phyloP scores from a whole-genome alignment of 2,329 filamentous ascomycete genomes.

The Beauveria caledonica region DNA sequence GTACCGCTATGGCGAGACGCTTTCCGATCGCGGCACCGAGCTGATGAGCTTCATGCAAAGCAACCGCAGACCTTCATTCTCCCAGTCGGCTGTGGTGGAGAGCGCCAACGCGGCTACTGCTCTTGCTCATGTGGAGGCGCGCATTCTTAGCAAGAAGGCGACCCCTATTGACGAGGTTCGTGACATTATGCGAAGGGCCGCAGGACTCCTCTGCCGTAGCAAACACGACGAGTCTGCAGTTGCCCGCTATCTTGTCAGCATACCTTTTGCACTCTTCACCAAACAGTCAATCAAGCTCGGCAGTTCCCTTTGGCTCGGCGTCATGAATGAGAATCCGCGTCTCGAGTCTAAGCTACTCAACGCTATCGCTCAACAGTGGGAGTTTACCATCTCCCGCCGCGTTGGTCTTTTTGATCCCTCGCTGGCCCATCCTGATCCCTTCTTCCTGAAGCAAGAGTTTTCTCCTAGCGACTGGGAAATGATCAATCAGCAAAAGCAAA shows the following conservation, averaged over 20 bases:
- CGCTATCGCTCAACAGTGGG: slow-evolving; percentile 87
- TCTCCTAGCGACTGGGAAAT: slow-evolving; percentile 77
- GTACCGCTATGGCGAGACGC: slow-evolving; percentile 77
- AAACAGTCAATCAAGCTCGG: slow-evolving; percentile 94
- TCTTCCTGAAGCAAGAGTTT: slow-evolving; percentile 86
- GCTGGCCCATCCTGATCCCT: slow-evolving; percentile 73
- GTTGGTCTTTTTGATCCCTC: slow-evolving; percentile 72
- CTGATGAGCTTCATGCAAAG: slow-evolving; percentile 54
- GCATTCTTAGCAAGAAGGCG: slow-evolving; percentile 58
- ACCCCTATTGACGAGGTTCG: slow-evolving; percentile 69
- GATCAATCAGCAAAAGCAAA: slow-evolving; percentile 66
- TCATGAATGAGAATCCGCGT: slow-evolving; percentile 89
- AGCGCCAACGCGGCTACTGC: slow-evolving; percentile 54
- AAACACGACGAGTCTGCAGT: slow-evolving; percentile 69
- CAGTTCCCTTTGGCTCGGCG: slow-evolving; percentile 90
- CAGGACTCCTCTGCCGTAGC: slow-evolving; percentile 75
- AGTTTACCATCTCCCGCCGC: slow-evolving; percentile 67
- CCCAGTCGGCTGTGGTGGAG: slow-evolving; percentile 43
- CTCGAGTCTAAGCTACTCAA: slow-evolving; percentile 80
- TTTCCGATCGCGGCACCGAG: slow-evolving; percentile 60
- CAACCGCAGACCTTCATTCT: slow-evolving; percentile 43
- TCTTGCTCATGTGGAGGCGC: slow-evolving; percentile 64
- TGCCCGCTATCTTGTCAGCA: slow-evolving; percentile 78
- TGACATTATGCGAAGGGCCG: slow-evolving; percentile 74
- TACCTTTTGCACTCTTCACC: slow-evolving; percentile 88